Base-by-base conservation (phyloP, 257 asterid genomes). In the Petunia axillaris region DNA sequence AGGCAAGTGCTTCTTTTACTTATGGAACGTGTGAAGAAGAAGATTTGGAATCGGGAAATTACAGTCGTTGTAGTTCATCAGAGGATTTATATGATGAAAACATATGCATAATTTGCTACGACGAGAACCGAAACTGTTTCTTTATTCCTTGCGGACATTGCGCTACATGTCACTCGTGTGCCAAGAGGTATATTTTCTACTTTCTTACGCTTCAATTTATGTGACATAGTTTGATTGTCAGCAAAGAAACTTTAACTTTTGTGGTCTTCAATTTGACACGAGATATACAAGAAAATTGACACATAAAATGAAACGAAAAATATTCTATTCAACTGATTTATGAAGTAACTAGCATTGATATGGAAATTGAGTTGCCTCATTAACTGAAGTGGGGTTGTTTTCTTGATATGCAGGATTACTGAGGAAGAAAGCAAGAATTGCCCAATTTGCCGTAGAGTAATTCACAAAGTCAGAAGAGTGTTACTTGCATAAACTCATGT, bases 61-160 rank as follows among this genome's bases (percentile, higher is more conserved):
- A 81, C 64, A 82, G 87, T 59, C 77, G 70, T 60, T 64, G 16
- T 53, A 80, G 86, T 5, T 76, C 90, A 0, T 85, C 92, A 2
- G 92, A 87, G 35, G 89, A 88, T 3, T n/a, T 91, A 64, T 94
- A 89, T 39, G 94, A 94, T 67, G 94, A 89, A 39, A 92, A 87
- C 25, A 85, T 91, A 7, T 94, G 98, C 15, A 92, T 90, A 2
- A 89, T 94, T 52, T 94, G 98, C 76, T 94, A 87, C 38, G 97
- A 92, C 2, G 83, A 85, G 1, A 86, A 58, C 1, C 75, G 92
- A 70, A 87, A 85, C 7, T 92, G 96, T 81, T 90, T 89, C 86
- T 94, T 91, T 54, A 55, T 88, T 75, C 98, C 98, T 9, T 92
- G 98, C 43, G 96, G 94, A 0, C 98, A 94, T 54, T 89, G 87